These are phyloP conservation scores for Hansenula lynferdii DNA, from an alignment of 1,139 yeast genomes.

Conservation along the genomic window DNA sequence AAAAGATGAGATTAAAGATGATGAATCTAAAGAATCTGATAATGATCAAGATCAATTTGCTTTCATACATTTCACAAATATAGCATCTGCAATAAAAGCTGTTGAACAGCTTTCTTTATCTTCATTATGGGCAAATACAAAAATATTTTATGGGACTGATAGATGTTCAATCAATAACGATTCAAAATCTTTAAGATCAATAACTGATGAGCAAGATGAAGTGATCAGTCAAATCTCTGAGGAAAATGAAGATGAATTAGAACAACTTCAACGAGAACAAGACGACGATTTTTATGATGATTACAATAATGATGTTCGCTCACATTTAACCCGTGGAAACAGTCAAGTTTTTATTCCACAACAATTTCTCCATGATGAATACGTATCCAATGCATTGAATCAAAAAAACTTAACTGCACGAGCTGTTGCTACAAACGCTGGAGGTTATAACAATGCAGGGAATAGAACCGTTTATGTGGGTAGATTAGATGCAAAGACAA, in stretches of 20 bases:
- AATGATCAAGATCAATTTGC: constrained; percentile 48
- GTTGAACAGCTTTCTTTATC: constrained; percentile 55
- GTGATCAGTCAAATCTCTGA: not conserved
- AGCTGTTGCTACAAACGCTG: constrained; percentile 68
- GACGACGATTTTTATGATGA: too few species aligned
- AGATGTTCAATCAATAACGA: constrained; percentile 40
- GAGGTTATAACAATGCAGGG: constrained; percentile 67
- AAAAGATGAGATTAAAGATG: constrained; percentile 9
- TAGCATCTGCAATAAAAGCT: constrained; percentile 80
- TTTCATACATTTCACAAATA: constrained; percentile 73
- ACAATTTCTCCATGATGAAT: constrained; percentile 10
- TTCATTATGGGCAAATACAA: constrained; percentile 42
- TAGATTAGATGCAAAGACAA: constrained; percentile 68
- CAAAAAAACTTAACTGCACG: constrained; percentile 72
- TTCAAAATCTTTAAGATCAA: constrained; percentile 10
- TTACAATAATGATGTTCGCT: too few species aligned
- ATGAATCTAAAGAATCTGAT: constrained; percentile 4
- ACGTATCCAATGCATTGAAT: constrained; percentile 37
- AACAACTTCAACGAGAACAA: not conserved
- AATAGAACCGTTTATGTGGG: constrained; percentile 78
- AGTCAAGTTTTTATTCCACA: constrained; percentile 12
- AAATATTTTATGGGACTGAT: constrained; percentile 72
- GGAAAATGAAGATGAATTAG: constrained; percentile 3
- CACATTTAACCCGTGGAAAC: too few species aligned
- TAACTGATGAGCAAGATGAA: constrained; percentile 13